Evolutionary conservation across 2,329 filamentous ascomycete genomes (phyloP), one percentile per base, ranked within the genome.

Genomic region (Tolypocladium amazonense): DNA sequence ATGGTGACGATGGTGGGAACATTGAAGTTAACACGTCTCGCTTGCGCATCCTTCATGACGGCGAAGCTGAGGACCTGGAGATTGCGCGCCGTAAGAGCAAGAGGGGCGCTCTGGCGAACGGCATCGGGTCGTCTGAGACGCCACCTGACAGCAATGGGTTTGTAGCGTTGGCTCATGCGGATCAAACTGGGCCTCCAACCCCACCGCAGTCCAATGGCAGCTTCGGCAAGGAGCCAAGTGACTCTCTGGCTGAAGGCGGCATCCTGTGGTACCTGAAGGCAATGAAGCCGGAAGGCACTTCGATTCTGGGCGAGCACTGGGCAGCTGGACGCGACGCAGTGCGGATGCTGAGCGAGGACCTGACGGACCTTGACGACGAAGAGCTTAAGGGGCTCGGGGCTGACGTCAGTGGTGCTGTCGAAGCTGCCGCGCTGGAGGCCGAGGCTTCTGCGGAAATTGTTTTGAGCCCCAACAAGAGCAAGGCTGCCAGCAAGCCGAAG

Each of bases 331-430:
- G 87, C 39, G 88, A 92, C 59, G 85, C 88, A 0, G 74, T 79
- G 41, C 76, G 81, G 35, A 78, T 77, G 66, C 86, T 93, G 73
- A 95, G 90, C 67, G 92, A 96, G 72, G 90, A 93, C 66, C 80
- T 97, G 27, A 95, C 89, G 60, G 93, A 97, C 69, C 86, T 97
- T 70, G 92, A 96, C 67, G 92, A 97, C 64, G 92, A 95, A 57
- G 90, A 93, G 74, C 79, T 96, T 60, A 87, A 89, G 67, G 90
- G 88, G 39, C 76, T 91, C 39, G 80, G 76, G 39, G 77, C 79
- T 56, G 81, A 83, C 63, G 76, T 84, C 37, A 79, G 81, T 64
- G 77, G 81, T 43, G 66, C 65, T 35, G 69, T 70, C 30, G 60
- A 63, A 41, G 67, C 71, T 3, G 67, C 68, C 41, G 65, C 62